These are phyloP conservation scores for Abelmoschus esculentus DNA, from an alignment of 345 rosid species.

Conservation along the genomic window DNA sequence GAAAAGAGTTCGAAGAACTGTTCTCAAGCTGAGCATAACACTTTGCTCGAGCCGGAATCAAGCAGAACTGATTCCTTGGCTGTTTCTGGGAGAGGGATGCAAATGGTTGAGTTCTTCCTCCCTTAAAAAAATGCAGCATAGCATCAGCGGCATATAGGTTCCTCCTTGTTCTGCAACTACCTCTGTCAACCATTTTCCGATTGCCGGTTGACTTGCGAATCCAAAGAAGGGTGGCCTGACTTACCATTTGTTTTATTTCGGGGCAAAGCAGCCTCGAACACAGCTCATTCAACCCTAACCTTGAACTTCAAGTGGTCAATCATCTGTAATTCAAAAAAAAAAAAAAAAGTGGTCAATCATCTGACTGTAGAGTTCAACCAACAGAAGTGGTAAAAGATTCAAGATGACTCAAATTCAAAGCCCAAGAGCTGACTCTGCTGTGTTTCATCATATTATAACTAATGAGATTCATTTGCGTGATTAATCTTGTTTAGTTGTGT, in stretches of 20 bases:
- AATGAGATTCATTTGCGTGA: neutral
- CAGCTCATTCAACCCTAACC: neutral
- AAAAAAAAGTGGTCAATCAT: too few relatives aligned
- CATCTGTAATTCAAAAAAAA: too few relatives aligned
- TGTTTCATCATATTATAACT: neutral
- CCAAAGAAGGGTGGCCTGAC: neutral
- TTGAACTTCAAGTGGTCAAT: too few relatives aligned
- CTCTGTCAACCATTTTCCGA: constrained; percentile 9
- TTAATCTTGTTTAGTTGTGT: neutral
- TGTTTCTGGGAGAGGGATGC: constrained; percentile 93
- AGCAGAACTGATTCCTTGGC: constrained; percentile 26
- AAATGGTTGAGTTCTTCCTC: constrained; percentile 53
- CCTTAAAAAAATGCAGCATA: constrained; percentile 3
- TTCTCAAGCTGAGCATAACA: constrained; percentile 16
- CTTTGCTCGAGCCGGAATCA: constrained; percentile 22
- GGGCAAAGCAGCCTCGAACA: neutral
- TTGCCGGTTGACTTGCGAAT: constrained; percentile 1
- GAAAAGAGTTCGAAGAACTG: constrained; percentile 14
- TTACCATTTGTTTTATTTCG: neutral
- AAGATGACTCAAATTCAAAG: too few relatives aligned
- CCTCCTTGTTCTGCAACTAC: constrained; percentile 5
- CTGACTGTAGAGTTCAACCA: neutral
- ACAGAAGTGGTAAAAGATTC: too few relatives aligned
- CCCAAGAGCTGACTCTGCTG: too few relatives aligned
- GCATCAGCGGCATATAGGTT: constrained; percentile 5